Evolutionary conservation across 176 grass and related monocot species (phyloP), one percentile per base, ranked within the genome.

Genomic region (Lolium multiflorum): DNA sequence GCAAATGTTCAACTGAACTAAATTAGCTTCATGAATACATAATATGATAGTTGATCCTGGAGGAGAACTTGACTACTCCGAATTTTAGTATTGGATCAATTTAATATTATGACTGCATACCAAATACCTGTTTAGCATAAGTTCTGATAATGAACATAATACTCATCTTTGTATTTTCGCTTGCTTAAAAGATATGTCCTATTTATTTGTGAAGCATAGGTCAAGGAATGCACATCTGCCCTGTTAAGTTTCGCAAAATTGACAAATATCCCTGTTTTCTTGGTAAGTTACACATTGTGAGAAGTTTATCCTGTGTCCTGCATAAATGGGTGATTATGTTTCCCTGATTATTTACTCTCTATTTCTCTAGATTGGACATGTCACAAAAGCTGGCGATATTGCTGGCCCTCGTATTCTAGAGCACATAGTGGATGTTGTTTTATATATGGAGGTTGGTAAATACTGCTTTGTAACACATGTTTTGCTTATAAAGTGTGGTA

Each of bases 391-490:
- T 71, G 96, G 96, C 77, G 96, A 98, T 58, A 94, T 98, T 86
- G 93, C 96, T 70, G 96, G 93, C 18, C 96, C 96, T 87, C 96
- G 93, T 54, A 81, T 96, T 68, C 88, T 98, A 67, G 96, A 98
- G 88, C 93, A 98, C 85, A 98, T 98, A 67, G 93, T 98, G 47
- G 96, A 96, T 96, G 93, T 89, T 89, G 96, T 98, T 91, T 82
- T 98, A 9, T 98, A 98, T 82, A 98, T 98, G 96, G 96, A 98
- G 96, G 96, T 98, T 81, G 67, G 81, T 84, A 49, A 87, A 52
- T 67, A 51, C 58, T 74, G 48, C 37, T 41, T 84, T 26, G 3
- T 26, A 43, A 8, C 13, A 68, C 41, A 78, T 68, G 24, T 79
- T 43, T 66, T 20, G 6, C 58, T 75, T 38, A 64, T 71, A 84